These are phyloP conservation scores for Selaginella moellendorffii DNA, from an alignment of 75 land plant species.

Conservation along the genomic window DNA sequence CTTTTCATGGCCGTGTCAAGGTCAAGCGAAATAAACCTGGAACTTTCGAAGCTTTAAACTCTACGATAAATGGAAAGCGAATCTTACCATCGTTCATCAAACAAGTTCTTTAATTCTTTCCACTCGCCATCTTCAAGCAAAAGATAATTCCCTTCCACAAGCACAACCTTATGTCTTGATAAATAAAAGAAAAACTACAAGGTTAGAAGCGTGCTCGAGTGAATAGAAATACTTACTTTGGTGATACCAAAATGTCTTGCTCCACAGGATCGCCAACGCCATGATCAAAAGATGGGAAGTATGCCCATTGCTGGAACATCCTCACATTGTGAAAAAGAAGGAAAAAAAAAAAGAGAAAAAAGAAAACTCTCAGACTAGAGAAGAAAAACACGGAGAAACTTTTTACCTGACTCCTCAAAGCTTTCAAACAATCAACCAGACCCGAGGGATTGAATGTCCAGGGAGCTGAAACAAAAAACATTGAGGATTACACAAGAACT, in stretches of 20 bases:
- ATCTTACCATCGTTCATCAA: constrained; percentile 86
- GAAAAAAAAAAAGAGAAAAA: no score
- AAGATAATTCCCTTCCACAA: constrained; percentile 95
- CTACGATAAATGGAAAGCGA: no score
- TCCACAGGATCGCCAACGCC: constrained; percentile 97
- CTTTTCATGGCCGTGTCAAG: constrained; percentile 70
- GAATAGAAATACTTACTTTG: constrained; percentile 35
- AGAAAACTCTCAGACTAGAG: no score
- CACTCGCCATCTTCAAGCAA: constrained; percentile 62
- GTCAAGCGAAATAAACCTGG: constrained; percentile 80
- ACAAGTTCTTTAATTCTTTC: constrained; percentile 44
- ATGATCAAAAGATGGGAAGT: constrained; percentile 97
- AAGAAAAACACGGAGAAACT: no score
- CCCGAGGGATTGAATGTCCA: not conserved
- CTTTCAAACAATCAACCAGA: not conserved
- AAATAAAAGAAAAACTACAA: not conserved
- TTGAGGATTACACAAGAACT: not conserved
- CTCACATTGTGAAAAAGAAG: not conserved
- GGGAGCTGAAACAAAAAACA: not conserved
- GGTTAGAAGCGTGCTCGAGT: not conserved
- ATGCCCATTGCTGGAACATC: constrained; percentile 52
- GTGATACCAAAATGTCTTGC: constrained; percentile 65
- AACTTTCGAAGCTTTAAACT: no score
- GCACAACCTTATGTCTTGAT: constrained; percentile 68
- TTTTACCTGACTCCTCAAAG: not conserved